A percentile compares a stretch with the other conserved stretches of the same genome.
These are phyloP conservation scores for Coniochaeta prunicola DNA, from an alignment of 2,329 filamentous ascomycete species.

Conservation along the genomic window DNA sequence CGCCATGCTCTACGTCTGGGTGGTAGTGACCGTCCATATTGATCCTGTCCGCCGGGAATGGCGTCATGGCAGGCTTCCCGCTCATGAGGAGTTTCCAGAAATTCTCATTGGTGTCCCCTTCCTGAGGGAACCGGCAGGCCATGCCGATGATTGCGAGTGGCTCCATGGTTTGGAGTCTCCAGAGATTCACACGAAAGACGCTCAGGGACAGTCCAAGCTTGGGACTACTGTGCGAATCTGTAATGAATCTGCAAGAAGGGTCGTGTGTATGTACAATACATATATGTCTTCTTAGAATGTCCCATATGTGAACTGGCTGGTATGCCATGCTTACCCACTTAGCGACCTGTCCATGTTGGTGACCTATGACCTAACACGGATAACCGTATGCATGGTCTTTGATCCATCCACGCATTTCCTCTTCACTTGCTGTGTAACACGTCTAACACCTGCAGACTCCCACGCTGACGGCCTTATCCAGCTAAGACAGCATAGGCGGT, in stretches of 20 bases:
- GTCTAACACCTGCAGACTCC: neutral
- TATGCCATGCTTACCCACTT: neutral
- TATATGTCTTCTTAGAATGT: neutral
- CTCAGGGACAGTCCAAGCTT: neutral
- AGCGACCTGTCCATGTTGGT: neutral
- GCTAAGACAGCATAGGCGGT: neutral
- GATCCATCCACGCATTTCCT: neutral
- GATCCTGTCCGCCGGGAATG: constrained; percentile 20
- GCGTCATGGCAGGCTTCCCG: constrained; percentile 8
- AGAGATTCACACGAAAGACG: neutral
- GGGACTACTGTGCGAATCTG: too few relatives aligned
- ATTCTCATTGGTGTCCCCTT: constrained; percentile 19
- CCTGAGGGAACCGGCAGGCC: constrained; percentile 28
- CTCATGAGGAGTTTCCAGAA: constrained; percentile 21
- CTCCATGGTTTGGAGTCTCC: neutral
- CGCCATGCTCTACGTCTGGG: constrained; percentile 14
- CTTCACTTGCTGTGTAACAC: neutral
- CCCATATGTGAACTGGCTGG: neutral
- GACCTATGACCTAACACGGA: neutral
- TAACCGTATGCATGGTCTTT: neutral
- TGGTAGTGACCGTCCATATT: constrained; percentile 26
- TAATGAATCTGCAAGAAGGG: too few relatives aligned
- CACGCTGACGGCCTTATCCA: neutral
- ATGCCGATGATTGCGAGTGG: constrained; percentile 30
- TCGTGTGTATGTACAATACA: neutral